Conservation (phyloP, 2,329 filamentous ascomycete genomes). For the Sarocladiaceae sp. region DNA sequence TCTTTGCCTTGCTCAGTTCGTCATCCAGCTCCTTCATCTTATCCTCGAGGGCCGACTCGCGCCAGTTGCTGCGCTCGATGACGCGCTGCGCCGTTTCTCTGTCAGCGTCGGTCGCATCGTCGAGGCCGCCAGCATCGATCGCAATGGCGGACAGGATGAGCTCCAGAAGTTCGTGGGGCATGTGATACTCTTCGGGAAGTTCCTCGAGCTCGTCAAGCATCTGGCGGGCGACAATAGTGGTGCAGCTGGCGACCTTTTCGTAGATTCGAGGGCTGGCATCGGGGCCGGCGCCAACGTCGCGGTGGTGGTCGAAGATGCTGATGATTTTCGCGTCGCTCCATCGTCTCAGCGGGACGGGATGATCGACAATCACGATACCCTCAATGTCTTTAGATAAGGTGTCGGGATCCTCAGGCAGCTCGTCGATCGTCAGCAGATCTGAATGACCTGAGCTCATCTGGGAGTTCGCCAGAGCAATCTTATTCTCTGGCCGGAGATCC, state of each 20-base stretch:
- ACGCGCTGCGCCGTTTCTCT: conserved; percentile 30
- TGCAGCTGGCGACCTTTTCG: conserved; percentile 36
- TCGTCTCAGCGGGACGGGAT: conserved; percentile 33
- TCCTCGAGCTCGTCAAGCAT: conserved; percentile 39
- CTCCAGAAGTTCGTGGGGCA: conserved; percentile 42
- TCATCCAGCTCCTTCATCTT: conserved; percentile 36
- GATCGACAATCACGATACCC: conserved; percentile 40
- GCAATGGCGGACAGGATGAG: conserved; percentile 39
- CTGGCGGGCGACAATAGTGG: conserved; percentile 36
- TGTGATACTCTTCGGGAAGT: conserved; percentile 36
- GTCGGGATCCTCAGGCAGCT: conserved; percentile 38
- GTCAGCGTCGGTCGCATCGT: conserved; percentile 31
- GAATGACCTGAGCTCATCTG: conserved; percentile 39
- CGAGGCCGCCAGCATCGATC: conserved; percentile 36
- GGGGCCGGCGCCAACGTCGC: conserved; percentile 32
- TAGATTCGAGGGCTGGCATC: conserved; percentile 36
- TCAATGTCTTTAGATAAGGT: conserved; percentile 33
- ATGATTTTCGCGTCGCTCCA: conserved; percentile 36
- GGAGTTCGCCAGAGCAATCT: conserved; percentile 35
- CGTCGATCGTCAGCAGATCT: conserved; percentile 39
- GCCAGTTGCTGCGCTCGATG: conserved; percentile 35
- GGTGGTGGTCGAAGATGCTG: conserved; percentile 40
- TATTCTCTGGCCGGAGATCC: conserved; percentile 41
- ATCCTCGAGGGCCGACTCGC: conserved; percentile 27
- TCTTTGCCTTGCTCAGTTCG: conserved; percentile 32